Percentiles rank a stretch among this genome's conserved stretches.
phyloP scores from a whole-genome alignment of 2,329 filamentous ascomycete genomes.

The Aspergillus alliaceus region DNA sequence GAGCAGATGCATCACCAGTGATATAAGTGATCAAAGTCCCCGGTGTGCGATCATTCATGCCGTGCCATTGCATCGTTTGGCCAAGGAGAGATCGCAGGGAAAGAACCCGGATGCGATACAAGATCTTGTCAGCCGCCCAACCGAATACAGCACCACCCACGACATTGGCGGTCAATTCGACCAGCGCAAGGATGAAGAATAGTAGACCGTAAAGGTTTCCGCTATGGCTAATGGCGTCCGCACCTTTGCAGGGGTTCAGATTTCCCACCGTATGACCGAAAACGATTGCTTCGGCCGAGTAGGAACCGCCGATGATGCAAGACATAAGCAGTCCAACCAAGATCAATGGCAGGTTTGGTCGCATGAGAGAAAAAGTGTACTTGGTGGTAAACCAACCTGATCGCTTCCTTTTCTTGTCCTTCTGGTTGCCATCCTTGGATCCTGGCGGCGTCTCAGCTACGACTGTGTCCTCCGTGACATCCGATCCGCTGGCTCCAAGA shows the following conservation, averaged over 20 bases:
- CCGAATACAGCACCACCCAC: slow-evolving; percentile 60
- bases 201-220: slow-evolving; percentile 57
- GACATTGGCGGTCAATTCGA: slow-evolving; percentile 61
- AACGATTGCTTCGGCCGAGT: slow-evolving; percentile 56
- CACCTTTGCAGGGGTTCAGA: slow-evolving; percentile 55
- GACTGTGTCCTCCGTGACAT: slow-evolving; percentile 21
- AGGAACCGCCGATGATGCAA: slow-evolving; percentile 56
- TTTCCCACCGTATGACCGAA: slow-evolving; percentile 60
- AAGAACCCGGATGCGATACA: slow-evolving; percentile 62
- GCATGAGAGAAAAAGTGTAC: slow-evolving; percentile 40
- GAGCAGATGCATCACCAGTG: slow-evolving; percentile 65
- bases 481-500: slow-evolving; percentile 15
- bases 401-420: slow-evolving; percentile 16
- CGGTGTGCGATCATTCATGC: slow-evolving; percentile 62
- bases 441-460: slow-evolving; percentile 12
- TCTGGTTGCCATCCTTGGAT: slow-evolving; percentile 12
- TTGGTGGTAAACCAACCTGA: slow-evolving; percentile 26
- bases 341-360: slow-evolving; percentile 46
- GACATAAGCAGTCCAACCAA: slow-evolving; percentile 54
- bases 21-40: slow-evolving; percentile 64
- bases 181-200: slow-evolving; percentile 59
- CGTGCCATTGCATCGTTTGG: slow-evolving; percentile 69
- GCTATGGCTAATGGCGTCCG: slow-evolving; percentile 47
- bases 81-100: slow-evolving; percentile 63
- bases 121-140: slow-evolving; percentile 60